Percentiles rank a stretch among this genome's conserved stretches.
These are phyloP conservation scores for Dalechampia spathulata DNA, from an alignment of 441 rosid genomes.

Conservation along the genomic window DNA sequence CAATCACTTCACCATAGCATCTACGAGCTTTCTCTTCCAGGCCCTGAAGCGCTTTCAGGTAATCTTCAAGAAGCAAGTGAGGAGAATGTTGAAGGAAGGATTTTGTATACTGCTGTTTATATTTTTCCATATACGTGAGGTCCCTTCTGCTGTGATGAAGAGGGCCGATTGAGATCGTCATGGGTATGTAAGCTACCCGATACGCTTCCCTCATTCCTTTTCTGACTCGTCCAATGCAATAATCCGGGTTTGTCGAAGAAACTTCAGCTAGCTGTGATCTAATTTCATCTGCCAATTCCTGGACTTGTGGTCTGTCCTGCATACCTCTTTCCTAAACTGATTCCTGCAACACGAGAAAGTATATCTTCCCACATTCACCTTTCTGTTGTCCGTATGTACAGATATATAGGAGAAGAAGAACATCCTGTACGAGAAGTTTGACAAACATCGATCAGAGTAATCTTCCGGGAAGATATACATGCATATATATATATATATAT, in stretches of 20 bases:
- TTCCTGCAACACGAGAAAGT: too few species aligned
- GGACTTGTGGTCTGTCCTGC: not conserved
- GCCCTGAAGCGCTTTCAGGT: conserved; percentile 2
- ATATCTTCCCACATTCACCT: too few species aligned
- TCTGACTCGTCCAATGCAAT: not conserved
- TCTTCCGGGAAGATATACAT: too few species aligned
- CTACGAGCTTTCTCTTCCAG: conserved; percentile 1
- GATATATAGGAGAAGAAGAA: too few species aligned
- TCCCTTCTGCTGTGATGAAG: not conserved
- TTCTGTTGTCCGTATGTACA: too few species aligned
- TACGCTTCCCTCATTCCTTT: not conserved
- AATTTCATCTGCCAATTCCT: conserved; percentile 1
- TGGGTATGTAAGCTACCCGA: not conserved
- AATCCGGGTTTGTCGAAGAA: not conserved
- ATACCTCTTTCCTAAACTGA: too few species aligned
- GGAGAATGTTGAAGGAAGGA: conserved; percentile 1
- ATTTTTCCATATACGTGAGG: not conserved
- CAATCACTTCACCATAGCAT: conserved; percentile 5
- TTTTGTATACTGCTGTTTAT: not conserved
- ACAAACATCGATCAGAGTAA: too few species aligned
- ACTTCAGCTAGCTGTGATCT: conserved; percentile 1
- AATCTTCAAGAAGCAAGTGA: not conserved
- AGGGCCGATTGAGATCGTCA: conserved; percentile 4
- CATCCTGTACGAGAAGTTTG: too few species aligned
- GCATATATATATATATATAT: too few species aligned